phyloP scores from a whole-genome alignment of 495 filamentous ascomycete genomes.

The Talaromyces liani region DNA sequence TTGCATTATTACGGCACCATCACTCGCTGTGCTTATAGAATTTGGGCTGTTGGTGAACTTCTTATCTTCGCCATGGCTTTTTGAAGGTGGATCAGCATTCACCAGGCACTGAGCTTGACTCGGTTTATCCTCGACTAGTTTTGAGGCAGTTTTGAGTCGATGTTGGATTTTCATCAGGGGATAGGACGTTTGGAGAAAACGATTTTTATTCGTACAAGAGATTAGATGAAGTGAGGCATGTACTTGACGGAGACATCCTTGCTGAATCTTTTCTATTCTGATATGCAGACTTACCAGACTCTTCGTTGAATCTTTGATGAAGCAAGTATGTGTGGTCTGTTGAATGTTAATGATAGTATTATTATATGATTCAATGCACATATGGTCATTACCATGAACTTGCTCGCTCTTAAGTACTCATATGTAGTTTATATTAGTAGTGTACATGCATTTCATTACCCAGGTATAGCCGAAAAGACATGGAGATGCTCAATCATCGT shows the following conservation, averaged over 20 bases:
- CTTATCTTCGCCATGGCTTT: not conserved
- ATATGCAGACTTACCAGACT: not conserved
- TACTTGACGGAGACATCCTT: not conserved
- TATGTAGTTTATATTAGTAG: not conserved
- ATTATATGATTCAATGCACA: slow-evolving; percentile 4
- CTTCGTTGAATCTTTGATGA: not conserved
- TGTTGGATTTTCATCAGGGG: not conserved
- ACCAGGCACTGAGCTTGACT: not conserved
- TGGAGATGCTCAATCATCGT: slow-evolving; percentile 24
- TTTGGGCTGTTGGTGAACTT: slow-evolving; percentile 3
- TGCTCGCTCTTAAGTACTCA: not conserved
- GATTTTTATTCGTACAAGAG: not conserved
- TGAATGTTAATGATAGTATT: slow-evolving; percentile 1
- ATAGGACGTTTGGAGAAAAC: not conserved
- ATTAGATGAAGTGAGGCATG: not conserved
- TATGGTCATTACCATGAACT: not conserved
- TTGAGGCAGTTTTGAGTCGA: not conserved
- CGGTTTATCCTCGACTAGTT: not conserved
- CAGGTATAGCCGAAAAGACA: not conserved
- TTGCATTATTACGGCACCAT: not conserved
- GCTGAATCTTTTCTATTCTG: not conserved
- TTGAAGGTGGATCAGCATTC: not conserved
- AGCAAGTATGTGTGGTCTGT: not conserved
- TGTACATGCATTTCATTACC: not conserved
- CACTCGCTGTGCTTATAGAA: slow-evolving; percentile 7